A percentile compares a stretch with the other conserved stretches of the same genome.
Conservation (phyloP, 331 rosid species). For the Erythrophleum ivorense region DNA sequence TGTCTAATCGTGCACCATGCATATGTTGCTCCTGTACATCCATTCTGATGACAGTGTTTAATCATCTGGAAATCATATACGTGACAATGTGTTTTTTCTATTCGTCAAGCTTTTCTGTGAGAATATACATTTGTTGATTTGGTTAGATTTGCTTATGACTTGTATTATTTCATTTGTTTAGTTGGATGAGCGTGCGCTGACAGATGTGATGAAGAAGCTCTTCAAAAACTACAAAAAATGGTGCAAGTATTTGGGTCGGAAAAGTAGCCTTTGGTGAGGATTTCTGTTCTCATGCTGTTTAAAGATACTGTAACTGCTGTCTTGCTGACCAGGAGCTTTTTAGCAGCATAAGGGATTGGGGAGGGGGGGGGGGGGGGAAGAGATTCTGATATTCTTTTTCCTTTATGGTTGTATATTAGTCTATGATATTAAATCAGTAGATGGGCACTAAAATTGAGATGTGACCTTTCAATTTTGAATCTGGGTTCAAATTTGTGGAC, state of each 20-base stretch:
- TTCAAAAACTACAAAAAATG: conserved; percentile 96
- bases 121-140: conserved; percentile 3
- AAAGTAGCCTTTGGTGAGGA: conserved; percentile 95
- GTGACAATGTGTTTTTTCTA: background rate
- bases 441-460: conserved; percentile 16
- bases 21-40: conserved; percentile 9
- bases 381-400: background rate
- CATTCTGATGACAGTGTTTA: conserved; percentile 4
- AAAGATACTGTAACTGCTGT: conserved; percentile 22
- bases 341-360: background rate
- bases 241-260: conserved; percentile 98
- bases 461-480: conserved; percentile 26
- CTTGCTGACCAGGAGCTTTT: conserved; percentile 15
- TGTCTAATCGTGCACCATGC: background rate
- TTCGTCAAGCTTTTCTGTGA: conserved; percentile 6
- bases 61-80: conserved; percentile 26
- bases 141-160: conserved; percentile 41
- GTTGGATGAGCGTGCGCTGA: conserved; percentile 95
- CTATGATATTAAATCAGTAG: conserved; percentile 9
- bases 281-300: conserved; percentile 24
- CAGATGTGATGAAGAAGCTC: conserved; percentile 98
- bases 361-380: no score
- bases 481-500: conserved; percentile 11
- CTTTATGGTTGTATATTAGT: conserved; percentile 24
- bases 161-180: conserved; percentile 49